phyloP scores from a whole-genome alignment of 2,329 filamentous ascomycete species.

The Alternaria triticimaculans region DNA sequence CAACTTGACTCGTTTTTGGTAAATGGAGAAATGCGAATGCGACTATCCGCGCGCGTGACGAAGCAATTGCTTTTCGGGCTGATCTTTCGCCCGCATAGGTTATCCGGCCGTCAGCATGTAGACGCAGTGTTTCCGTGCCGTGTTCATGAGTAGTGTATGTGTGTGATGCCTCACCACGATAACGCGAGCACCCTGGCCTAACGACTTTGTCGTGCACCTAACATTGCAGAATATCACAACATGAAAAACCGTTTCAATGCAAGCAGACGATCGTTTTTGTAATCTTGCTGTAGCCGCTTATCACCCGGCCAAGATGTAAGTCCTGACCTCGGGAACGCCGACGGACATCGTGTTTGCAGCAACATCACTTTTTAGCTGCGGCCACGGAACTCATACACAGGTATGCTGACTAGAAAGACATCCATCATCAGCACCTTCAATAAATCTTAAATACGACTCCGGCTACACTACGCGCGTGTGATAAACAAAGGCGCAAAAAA shows the following conservation, averaged over 20 bases:
- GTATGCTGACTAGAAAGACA: background rate
- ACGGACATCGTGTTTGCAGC: background rate
- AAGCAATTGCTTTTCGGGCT: background rate
- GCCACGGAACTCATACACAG: background rate
- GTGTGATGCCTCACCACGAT: background rate
- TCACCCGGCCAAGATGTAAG: background rate
- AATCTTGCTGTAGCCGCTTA: background rate
- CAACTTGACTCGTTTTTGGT: background rate
- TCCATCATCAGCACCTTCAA: background rate
- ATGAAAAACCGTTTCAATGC: background rate
- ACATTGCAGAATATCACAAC: background rate
- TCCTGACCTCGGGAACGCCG: background rate
- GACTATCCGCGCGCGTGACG: background rate
- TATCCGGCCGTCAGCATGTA: background rate
- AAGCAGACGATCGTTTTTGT: background rate
- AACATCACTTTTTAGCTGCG: background rate
- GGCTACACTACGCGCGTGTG: background rate
- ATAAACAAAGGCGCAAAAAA: background rate
- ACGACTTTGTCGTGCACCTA: background rate
- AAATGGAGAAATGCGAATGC: background rate
- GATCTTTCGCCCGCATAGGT: background rate
- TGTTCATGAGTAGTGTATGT: background rate
- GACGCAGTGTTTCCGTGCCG: background rate
- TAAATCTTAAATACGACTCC: background rate
- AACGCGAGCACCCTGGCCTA: background rate